Evolutionary conservation across 139 green algal species (phyloP).

Genomic region (Medakamo hakoo): DNA sequence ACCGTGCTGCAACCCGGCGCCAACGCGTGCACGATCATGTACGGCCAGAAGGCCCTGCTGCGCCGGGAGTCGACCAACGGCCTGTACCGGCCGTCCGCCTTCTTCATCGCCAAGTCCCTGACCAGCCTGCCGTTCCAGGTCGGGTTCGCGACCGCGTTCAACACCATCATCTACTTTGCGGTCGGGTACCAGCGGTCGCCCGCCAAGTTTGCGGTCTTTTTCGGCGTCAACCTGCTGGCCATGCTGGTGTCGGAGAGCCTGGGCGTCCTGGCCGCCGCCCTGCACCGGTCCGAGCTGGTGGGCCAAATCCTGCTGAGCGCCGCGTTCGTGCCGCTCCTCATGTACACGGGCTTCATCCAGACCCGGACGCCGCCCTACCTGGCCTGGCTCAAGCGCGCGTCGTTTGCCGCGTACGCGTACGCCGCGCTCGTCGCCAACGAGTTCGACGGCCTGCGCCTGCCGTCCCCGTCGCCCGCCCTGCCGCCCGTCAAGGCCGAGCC

Average conservation of each 20-base stretch:
- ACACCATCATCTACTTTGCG: constrained; percentile 18
- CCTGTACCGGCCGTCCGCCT: constrained; percentile 5
- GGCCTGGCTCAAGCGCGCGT: constrained; percentile 2
- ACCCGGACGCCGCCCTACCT: constrained; percentile 1
- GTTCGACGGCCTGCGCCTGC: constrained; percentile 15
- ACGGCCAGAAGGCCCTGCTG: constrained; percentile 9
- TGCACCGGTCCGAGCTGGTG: not conserved
- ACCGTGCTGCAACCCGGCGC: constrained; percentile 3
- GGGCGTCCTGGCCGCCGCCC: constrained; percentile 2
- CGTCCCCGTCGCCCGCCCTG: not conserved
- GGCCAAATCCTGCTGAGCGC: constrained; percentile 1
- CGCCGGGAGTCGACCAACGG: constrained; percentile 1
- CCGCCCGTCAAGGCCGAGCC: not conserved
- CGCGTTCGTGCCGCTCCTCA: constrained; percentile 4
- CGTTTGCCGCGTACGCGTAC: constrained; percentile 4
- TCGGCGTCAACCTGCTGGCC: not conserved
- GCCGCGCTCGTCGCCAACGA: constrained; percentile 18
- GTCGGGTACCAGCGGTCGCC: constrained; percentile 3
- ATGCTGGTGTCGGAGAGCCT: constrained; percentile 6
- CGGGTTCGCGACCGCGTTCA: constrained; percentile 7
- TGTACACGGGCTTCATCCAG: constrained; percentile 5
- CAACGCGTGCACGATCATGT: constrained; percentile 9
- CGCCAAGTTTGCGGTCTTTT: constrained; percentile 3
- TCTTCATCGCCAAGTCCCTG: constrained; percentile 22
- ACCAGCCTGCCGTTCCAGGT: constrained; percentile 18